Base-by-base conservation (phyloP, 2,329 filamentous ascomycete genomes). In the Penicillium sp. region DNA sequence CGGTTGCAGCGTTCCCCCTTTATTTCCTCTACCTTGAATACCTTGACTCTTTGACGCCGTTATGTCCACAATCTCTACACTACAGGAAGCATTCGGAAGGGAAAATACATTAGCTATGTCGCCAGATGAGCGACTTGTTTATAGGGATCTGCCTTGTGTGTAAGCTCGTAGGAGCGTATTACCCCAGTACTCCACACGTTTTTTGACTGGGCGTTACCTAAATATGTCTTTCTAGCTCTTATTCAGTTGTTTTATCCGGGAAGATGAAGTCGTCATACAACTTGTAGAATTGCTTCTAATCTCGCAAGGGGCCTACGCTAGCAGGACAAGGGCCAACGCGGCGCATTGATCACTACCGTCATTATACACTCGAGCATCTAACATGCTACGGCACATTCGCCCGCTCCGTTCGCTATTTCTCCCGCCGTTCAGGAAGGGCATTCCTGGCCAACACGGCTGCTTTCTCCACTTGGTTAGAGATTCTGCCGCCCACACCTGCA, bases 1-100 rank as follows among this genome's bases (percentile, higher is more conserved):
- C 16, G 28, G 16, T n/a, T 46, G 18, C 30, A 36, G 22, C 25
- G 13, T 27, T 35, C 2, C 11, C 14, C 18, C 40, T 40, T 38
- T 46, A 24, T 48, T 44, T 45, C 13, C 25, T 41, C n/a, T 39
- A 46, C 35, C 50, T 48, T 50, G 13, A 46, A 46, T 48, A 58
- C 45, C 42, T 51, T 61, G 57, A 61, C 56, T 56, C 45, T 39
- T 51, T 61, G 55, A 62, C 56, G 60, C 60, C 57, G 57, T 63
- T 53, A 62, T 59, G 59, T 50, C 60, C 58, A 57, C 49, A 41
- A 51, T 51, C 41, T 48, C 44, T 50, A 56, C 45, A 57, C 43
- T 55, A 61, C 50, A 61, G 46, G 47, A 56, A 58, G 45, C 59
- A 58, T 53, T 49, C 45, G 39, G 46, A 54, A 54, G 28, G 51